A percentile compares a stretch with the other conserved stretches of the same genome.
phyloP scores from a whole-genome alignment of 2,329 filamentous ascomycete species.

The Cercospora sp. region DNA sequence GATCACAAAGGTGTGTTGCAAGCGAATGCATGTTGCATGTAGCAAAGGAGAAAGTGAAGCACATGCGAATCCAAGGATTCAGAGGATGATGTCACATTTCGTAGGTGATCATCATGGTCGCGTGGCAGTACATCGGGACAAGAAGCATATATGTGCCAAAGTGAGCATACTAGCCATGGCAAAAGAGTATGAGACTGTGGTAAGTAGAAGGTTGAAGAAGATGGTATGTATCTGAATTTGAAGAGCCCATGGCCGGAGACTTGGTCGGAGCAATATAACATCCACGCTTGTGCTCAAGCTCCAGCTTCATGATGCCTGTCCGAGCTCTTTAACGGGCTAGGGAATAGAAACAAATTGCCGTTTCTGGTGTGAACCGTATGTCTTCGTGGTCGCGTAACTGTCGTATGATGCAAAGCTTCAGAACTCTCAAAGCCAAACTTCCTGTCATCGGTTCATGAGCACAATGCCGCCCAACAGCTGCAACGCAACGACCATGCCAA shows the following conservation, averaged over 20 bases:
- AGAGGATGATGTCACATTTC: slow-evolving; percentile 2
- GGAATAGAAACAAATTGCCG: not conserved
- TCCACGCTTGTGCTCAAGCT: slow-evolving; percentile 2
- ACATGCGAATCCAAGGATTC: not conserved
- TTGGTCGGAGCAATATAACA: not conserved
- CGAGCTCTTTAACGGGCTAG: not conserved
- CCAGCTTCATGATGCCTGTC: slow-evolving; percentile 7
- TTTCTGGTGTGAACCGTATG: slow-evolving; percentile 3
- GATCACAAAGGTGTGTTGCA: not conserved
- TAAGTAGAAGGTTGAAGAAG: not conserved
- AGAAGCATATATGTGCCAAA: not conserved
- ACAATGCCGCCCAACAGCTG: slow-evolving; percentile 27
- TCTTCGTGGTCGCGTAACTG: slow-evolving; percentile 12
- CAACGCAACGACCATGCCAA: slow-evolving; percentile 25
- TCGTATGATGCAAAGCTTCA: slow-evolving; percentile 9
- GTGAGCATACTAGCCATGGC: not conserved
- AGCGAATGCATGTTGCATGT: not conserved
- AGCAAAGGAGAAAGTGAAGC: not conserved
- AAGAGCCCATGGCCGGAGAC: not conserved
- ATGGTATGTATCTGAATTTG: not conserved
- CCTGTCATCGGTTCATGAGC: slow-evolving; percentile 21
- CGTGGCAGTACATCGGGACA: slow-evolving; percentile 1
- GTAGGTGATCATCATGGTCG: not conserved
- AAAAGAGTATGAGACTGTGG: not conserved
- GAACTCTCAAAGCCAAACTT: not conserved